Evolutionary conservation across 306 rosid species (phyloP), one percentile per base, ranked within the genome.

Genomic region (Castanea sativa): DNA sequence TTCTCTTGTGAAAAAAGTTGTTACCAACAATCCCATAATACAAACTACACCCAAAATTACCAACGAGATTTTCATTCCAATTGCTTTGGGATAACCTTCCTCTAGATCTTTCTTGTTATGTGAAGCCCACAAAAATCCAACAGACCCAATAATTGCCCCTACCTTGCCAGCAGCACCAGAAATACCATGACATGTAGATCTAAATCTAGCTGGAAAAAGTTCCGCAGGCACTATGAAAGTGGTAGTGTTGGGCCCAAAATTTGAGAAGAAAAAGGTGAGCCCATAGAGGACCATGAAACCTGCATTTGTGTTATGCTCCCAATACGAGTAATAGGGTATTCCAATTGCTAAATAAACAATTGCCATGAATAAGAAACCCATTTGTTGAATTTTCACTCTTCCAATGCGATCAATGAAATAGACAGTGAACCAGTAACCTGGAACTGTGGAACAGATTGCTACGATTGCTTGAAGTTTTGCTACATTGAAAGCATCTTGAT

Each of bases 181-280:
- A 30, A 92, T 87, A 3, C 97, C 97, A 27, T 92, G 95, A 72
- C 97, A 92, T 0, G 95, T 92, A 2, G 97, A 85, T 38, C 97
- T 58, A 35, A 92, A 89, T 73, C 97, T 78, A 1, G 97, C 95
- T 0, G 95, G 97, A 16, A 92, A 90, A 4, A 92, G 95, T 49
- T 92, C 97, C 0, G 97, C 95, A 0, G 95, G 95, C 72, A 90
- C 86, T 6, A 92, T 90, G 35, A 89, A 92, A 15, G 95, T 87
- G 3, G 97, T 92, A 43, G 97, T 90, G 85, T 92, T 92, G 25
- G 97, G 97, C 15, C 97, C 97, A 15, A 92, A 92, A 43, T 92
- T 92, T 1, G 97, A 85, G 76, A 90, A 92, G 86, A 92, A 92
- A 77, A 92, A 90, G 11, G 95, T 90, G 64, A 92, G 91, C 7